phyloP scores from a whole-genome alignment of 2,329 filamentous ascomycete genomes.

The Exophiala lecanii-corni region DNA sequence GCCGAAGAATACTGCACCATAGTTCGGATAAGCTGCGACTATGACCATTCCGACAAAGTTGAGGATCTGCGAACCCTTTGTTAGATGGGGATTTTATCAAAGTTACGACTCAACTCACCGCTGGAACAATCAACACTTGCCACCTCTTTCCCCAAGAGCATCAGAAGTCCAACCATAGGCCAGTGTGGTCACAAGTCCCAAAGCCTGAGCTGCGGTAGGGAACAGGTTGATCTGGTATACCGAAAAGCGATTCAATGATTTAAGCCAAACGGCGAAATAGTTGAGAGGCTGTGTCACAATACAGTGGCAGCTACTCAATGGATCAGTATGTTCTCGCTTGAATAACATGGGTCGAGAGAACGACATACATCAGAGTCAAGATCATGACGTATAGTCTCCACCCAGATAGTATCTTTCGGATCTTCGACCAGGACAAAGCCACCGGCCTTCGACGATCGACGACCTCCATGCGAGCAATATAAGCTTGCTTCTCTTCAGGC shows the following conservation, averaged over 20 bases:
- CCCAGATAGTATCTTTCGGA: conserved; percentile 18
- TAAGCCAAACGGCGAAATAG: conserved; percentile 24
- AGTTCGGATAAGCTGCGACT: conserved; percentile 21
- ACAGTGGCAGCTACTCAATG: conserved; percentile 21
- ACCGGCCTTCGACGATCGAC: conserved; percentile 1
- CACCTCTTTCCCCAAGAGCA: conserved; percentile 20
- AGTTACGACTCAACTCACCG: conserved; percentile 11
- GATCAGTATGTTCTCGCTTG: too few species aligned
- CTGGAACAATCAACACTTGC: conserved; percentile 21
- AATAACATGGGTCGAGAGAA: too few species aligned
- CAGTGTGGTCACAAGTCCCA: conserved; percentile 22
- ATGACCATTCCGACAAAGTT: conserved; percentile 25
- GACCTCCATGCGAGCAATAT: conserved; percentile 38
- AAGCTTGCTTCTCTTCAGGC: conserved; percentile 35
- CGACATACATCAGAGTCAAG: conserved; percentile 18
- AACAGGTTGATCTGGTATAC: conserved; percentile 26
- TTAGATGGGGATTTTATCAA: too few species aligned
- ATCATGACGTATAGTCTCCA: conserved; percentile 23
- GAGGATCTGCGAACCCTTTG: not conserved
- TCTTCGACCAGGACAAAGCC: conserved; percentile 18
- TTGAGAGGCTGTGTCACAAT: conserved; percentile 23
- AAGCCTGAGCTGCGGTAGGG: conserved; percentile 21
- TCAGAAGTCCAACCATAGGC: conserved; percentile 23
- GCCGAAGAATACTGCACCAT: conserved; percentile 24
- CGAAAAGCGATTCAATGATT: conserved; percentile 21